Conservation (phyloP, 2,329 filamentous ascomycete genomes). For the Cercospora sp. region DNA sequence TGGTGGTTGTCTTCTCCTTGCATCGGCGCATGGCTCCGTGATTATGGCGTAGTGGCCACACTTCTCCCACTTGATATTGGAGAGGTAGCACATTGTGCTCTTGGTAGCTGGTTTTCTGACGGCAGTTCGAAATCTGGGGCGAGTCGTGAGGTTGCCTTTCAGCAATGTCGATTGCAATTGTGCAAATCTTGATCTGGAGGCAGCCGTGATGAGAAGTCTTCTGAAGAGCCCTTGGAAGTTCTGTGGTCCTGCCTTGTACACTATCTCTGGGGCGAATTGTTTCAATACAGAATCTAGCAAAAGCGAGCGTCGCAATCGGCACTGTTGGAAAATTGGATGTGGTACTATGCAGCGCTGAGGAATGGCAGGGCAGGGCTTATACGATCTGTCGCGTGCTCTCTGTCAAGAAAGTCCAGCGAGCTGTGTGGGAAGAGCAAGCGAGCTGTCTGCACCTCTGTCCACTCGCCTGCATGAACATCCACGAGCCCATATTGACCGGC, state of each 20-base stretch:
- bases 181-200: background rate
- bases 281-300: background rate
- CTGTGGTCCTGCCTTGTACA: background rate
- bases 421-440: background rate
- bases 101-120: background rate
- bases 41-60: conserved; percentile 27
- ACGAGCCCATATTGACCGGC: background rate
- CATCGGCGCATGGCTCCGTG: conserved; percentile 22
- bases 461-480: background rate
- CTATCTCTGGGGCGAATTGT: background rate
- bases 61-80: conserved; percentile 24
- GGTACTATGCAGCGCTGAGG: background rate
- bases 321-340: background rate
- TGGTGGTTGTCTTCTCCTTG: conserved; percentile 21
- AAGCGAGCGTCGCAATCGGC: background rate
- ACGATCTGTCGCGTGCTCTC: background rate
- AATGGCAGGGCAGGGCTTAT: background rate
- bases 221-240: background rate
- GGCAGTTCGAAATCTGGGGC: background rate
- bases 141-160: background rate
- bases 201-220: background rate
- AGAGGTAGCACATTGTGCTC: conserved; percentile 22
- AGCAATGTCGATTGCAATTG: background rate
- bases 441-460: background rate
- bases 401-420: background rate